Evolutionary conservation across 78 protist genomes (phyloP).

Genomic region (Dictyostelium brefeldianum): DNA sequence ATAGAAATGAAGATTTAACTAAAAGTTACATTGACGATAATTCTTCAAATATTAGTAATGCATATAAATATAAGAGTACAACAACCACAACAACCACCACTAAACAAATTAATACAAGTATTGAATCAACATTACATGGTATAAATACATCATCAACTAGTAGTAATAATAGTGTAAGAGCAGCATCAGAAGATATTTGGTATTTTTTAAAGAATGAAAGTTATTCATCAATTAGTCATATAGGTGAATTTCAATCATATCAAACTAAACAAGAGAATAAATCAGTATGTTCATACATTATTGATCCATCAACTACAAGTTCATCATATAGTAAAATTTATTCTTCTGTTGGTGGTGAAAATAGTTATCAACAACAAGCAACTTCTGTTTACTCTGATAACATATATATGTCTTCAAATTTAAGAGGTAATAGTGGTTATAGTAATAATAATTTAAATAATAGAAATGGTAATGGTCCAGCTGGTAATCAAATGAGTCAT

Average conservation of each 20-base stretch:
- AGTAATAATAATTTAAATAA: background rate
- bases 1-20: background rate
- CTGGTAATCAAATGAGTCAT: background rate
- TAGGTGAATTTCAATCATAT: conserved; percentile 10
- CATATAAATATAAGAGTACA: background rate
- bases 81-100: background rate
- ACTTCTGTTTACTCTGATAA: background rate
- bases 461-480: background rate
- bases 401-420: background rate
- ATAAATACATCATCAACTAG: background rate
- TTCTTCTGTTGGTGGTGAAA: background rate
- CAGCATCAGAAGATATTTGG: background rate
- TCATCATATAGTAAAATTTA: background rate
- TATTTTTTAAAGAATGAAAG: conserved; percentile 27
- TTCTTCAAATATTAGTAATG: background rate
- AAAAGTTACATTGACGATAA: background rate
- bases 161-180: background rate
- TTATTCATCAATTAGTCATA: background rate
- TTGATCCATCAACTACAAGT: conserved; percentile 7
- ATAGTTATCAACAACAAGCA: background rate
- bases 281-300: conserved; percentile 27
- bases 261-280: conserved; percentile 19
- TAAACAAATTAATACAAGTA: background rate
- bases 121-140: background rate
- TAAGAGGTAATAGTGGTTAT: background rate